These are phyloP conservation scores for Thamnidium elegans DNA, from an alignment of 192 early-diverging fungal species.

Conservation along the genomic window DNA sequence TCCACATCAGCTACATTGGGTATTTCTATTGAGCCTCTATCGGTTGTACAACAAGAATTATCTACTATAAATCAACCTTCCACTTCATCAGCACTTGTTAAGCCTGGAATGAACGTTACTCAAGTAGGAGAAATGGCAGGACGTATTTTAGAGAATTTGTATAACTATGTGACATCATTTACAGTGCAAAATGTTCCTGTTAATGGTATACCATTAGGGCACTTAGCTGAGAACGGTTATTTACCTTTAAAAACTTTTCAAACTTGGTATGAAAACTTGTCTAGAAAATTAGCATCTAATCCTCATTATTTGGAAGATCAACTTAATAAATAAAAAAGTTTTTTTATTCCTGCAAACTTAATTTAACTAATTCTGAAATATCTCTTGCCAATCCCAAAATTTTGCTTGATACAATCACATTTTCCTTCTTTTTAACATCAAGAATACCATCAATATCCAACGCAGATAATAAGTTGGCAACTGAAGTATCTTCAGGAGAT, in stretches of 20 bases:
- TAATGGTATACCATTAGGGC: conserved; percentile 45
- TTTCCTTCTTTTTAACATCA: conserved; percentile 18
- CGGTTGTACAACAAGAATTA: conserved; percentile 65
- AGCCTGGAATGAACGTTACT: conserved; percentile 22
- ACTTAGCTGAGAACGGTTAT: conserved; percentile 42
- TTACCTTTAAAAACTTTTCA: conserved; percentile 71
- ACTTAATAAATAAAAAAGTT: background rate
- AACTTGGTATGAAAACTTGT: conserved; percentile 77
- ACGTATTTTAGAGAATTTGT: conserved; percentile 65
- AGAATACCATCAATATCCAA: conserved; percentile 19
- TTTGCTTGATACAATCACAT: conserved; percentile 14
- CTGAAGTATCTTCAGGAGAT: conserved; percentile 10
- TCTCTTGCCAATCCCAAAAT: conserved; percentile 14
- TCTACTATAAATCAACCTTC: background rate
- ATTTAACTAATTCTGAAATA: conserved; percentile 8
- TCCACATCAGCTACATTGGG: conserved; percentile 69
- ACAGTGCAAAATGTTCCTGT: conserved; percentile 51
- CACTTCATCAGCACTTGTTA: conserved; percentile 14
- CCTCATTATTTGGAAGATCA: conserved; percentile 22
- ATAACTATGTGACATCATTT: conserved; percentile 76
- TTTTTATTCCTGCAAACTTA: conserved; percentile 2
- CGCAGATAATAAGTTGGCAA: conserved; percentile 19
- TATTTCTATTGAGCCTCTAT: conserved; percentile 89
- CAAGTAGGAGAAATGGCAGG: conserved; percentile 55
- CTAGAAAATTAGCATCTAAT: conserved; percentile 51